phyloP scores from a whole-genome alignment of 2,329 filamentous ascomycete genomes.

The Allantophomopsis cytisporea region DNA sequence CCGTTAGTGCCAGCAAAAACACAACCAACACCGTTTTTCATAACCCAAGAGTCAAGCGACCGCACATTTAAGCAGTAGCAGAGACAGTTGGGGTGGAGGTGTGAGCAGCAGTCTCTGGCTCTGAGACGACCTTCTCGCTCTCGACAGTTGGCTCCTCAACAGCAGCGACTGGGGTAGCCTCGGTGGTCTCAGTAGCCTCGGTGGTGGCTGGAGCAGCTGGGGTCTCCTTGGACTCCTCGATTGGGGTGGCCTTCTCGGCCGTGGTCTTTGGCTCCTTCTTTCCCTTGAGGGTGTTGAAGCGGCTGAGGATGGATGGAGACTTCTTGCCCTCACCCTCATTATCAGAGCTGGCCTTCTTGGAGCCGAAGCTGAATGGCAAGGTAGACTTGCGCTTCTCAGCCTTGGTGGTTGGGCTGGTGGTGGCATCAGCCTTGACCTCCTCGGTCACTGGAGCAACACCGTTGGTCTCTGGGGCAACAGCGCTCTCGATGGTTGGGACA shows the following conservation, averaged over 20 bases:
- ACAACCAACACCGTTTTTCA: no score
- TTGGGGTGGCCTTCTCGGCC: slow-evolving; percentile 25
- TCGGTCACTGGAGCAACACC: slow-evolving; percentile 23
- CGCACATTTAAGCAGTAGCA: slow-evolving; percentile 14
- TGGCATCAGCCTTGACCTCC: slow-evolving; percentile 18
- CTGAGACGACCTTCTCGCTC: slow-evolving; percentile 7
- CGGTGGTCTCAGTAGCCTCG: slow-evolving; percentile 15
- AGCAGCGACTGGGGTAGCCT: slow-evolving; percentile 13
- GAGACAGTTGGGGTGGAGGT: slow-evolving; percentile 15
- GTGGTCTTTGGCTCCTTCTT: slow-evolving; percentile 17
- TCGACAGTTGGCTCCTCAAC: slow-evolving; percentile 9
- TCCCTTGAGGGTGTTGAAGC: slow-evolving; percentile 20
- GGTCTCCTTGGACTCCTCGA: slow-evolving; percentile 24
- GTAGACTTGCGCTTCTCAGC: slow-evolving; percentile 48
- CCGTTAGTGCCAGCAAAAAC: slow-evolving; percentile 1
- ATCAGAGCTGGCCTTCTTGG: slow-evolving; percentile 42
- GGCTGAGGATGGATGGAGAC: slow-evolving; percentile 19
- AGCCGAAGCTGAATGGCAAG: slow-evolving; percentile 42
- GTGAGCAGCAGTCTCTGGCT: slow-evolving; percentile 10
- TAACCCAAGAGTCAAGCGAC: no score
- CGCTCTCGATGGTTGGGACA: slow-evolving; percentile 16
- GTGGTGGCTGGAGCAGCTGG: slow-evolving; percentile 15
- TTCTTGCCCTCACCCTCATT: slow-evolving; percentile 21
- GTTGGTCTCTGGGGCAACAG: slow-evolving; percentile 19
- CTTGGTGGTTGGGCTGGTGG: slow-evolving; percentile 23